Percentiles rank a stretch among this genome's conserved stretches.
phyloP scores from a whole-genome alignment of 169 alveolate genomes.

The Eimeria brunetti region DNA sequence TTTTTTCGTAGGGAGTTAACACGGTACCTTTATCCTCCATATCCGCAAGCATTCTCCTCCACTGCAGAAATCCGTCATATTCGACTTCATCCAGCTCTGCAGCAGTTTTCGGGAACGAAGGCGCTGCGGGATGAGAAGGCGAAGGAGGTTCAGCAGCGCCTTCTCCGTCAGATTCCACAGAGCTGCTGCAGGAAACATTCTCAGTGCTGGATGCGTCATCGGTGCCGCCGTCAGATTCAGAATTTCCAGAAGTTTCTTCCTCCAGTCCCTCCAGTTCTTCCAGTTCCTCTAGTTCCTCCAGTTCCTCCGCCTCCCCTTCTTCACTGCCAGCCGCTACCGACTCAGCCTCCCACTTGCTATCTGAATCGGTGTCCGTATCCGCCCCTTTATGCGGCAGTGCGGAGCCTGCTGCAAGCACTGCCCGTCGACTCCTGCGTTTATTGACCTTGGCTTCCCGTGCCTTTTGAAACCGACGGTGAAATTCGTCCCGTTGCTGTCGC shows the following conservation, averaged over 20 bases:
- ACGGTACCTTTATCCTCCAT: conserved; percentile 72
- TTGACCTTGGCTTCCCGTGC: background rate
- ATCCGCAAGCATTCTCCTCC: conserved; percentile 78
- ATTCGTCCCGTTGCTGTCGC: conserved; percentile 63
- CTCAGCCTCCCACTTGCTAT: background rate
- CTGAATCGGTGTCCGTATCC: background rate
- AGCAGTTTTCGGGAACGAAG: conserved; percentile 46
- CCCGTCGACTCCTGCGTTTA: background rate
- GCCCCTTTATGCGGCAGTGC: background rate
- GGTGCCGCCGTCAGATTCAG: background rate
- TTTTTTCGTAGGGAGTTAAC: conserved; percentile 99
- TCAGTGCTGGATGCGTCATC: background rate
- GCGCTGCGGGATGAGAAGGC: background rate
- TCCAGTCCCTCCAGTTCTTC: no score
- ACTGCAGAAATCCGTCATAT: conserved; percentile 72
- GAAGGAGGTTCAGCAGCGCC: background rate
- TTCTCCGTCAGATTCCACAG: conserved; percentile 13
- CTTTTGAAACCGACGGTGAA: conserved; percentile 32
- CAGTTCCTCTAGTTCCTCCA: no score
- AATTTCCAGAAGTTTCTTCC: background rate
- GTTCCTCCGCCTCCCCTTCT: background rate
- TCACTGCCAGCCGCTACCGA: background rate
- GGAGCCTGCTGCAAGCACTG: background rate
- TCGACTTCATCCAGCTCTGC: conserved; percentile 73
- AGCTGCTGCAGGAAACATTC: background rate